phyloP scores from a whole-genome alignment of 202 grass and related monocot genomes.

The Eragrostis tef region DNA sequence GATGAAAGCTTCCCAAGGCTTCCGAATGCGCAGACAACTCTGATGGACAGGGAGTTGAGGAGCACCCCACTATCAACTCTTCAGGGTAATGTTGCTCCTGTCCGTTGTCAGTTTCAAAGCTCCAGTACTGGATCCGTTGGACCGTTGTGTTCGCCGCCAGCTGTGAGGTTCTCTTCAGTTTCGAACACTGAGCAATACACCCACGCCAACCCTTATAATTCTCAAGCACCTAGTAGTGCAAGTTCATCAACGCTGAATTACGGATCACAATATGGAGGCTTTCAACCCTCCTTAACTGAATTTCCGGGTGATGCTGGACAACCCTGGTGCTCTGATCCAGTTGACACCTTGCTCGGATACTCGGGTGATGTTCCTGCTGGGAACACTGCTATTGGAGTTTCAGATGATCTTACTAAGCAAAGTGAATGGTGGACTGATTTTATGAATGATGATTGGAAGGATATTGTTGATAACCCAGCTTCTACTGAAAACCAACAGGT shows the following conservation, averaged over 20 bases:
- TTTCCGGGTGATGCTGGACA: conserved; percentile 60
- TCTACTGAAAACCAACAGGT: conserved; percentile 63
- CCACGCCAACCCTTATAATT: conserved; percentile 42
- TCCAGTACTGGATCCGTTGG: conserved; percentile 57
- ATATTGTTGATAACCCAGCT: conserved; percentile 55
- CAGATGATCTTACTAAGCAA: conserved; percentile 72
- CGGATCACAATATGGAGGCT: conserved; percentile 53
- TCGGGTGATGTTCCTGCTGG: conserved; percentile 49
- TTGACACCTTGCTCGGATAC: conserved; percentile 54
- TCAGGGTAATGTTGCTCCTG: conserved; percentile 44
- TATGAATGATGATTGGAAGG: conserved; percentile 80
- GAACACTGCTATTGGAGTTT: conserved; percentile 47
- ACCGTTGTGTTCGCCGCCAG: conserved; percentile 47
- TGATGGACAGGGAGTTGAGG: conserved; percentile 52
- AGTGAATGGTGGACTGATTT: conserved; percentile 86
- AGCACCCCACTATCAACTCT: conserved; percentile 48
- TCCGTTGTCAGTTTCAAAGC: conserved; percentile 45
- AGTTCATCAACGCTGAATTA: conserved; percentile 45
- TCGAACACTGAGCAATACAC: conserved; percentile 45
- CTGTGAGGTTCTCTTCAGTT: conserved; percentile 54
- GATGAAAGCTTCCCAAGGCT: conserved; percentile 59
- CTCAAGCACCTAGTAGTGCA: conserved; percentile 37
- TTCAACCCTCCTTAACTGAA: conserved; percentile 55
- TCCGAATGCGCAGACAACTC: conserved; percentile 48
- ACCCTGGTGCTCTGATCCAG: conserved; percentile 67